Evolutionary conservation across 805 yeast species (phyloP).

Genomic region (Cyberlindnera xylosilytica): DNA sequence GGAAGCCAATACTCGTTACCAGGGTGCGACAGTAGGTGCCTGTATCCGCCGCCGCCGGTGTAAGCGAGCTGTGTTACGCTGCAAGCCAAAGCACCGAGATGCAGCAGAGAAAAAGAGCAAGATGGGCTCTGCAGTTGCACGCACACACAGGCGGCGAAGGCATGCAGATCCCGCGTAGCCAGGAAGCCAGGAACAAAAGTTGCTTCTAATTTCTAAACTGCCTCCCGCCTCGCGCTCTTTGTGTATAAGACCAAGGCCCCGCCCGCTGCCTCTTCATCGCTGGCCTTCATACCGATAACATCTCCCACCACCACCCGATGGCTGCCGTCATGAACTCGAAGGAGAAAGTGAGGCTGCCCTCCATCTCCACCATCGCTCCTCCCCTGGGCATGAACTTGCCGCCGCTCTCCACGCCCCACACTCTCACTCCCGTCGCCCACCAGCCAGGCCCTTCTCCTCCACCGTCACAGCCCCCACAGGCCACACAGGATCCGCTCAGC

Average conservation of each 20-base stretch:
- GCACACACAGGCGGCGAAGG: not conserved
- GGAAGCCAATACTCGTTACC: no score
- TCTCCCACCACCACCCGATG: slow-evolving; percentile 1
- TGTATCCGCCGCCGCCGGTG: no score
- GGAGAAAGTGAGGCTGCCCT: slow-evolving; percentile 13
- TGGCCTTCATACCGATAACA: no score
- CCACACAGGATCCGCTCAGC: slow-evolving; percentile 2
- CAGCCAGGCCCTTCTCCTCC: not conserved
- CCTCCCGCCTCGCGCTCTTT: not conserved
- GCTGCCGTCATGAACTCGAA: slow-evolving; percentile 8
- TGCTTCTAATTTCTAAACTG: slow-evolving; percentile 1
- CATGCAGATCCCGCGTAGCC: slow-evolving; percentile 1
- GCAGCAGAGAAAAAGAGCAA: not conserved
- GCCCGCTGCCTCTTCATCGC: no score
- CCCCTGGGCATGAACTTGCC: no score
- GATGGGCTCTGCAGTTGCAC: slow-evolving; percentile 2
- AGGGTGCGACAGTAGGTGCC: no score
- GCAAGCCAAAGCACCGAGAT: not conserved
- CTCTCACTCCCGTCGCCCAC: not conserved
- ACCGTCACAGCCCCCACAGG: not conserved
- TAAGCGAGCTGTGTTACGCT: slow-evolving; percentile 1
- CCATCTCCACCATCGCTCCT: slow-evolving; percentile 7
- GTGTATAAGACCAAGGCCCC: no score
- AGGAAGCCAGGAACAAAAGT: slow-evolving; percentile 6
- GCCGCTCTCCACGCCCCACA: not conserved